Evolutionary conservation across 495 filamentous ascomycete genomes (phyloP).

Genomic region (Podospora conica): DNA sequence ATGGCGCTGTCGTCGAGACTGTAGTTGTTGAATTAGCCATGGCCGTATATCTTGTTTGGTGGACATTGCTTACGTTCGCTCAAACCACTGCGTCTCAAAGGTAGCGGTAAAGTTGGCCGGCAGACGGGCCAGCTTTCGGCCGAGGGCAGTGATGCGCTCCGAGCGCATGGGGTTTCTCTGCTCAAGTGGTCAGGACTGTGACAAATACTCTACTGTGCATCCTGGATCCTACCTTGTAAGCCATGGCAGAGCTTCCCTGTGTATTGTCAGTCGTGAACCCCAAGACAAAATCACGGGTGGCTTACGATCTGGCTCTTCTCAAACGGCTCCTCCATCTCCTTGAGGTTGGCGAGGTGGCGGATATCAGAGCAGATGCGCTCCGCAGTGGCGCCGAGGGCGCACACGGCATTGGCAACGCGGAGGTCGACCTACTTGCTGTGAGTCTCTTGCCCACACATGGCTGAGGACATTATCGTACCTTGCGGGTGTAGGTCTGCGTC

Average conservation of each 20-base stretch:
- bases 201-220: background rate
- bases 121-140: slow-evolving; percentile 60
- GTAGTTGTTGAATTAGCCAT: background rate
- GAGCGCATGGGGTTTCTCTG: slow-evolving; percentile 60
- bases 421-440: slow-evolving; percentile 54
- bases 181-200: background rate
- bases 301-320: slow-evolving; percentile 65
- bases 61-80: slow-evolving; percentile 46
- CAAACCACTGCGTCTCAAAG: slow-evolving; percentile 78
- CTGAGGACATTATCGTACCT: slow-evolving; percentile 3
- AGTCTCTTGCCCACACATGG: background rate
- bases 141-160: slow-evolving; percentile 76
- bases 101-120: slow-evolving; percentile 68
- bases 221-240: slow-evolving; percentile 63
- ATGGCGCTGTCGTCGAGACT: slow-evolving; percentile 48
- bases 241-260: slow-evolving; percentile 45
- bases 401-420: slow-evolving; percentile 70
- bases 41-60: background rate
- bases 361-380: slow-evolving; percentile 66
- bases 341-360: slow-evolving; percentile 59
- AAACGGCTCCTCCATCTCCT: slow-evolving; percentile 86
- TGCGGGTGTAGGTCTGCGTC: slow-evolving; percentile 66
- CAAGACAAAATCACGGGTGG: background rate
- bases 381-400: slow-evolving; percentile 75
- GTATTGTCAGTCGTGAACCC: background rate